These are phyloP conservation scores for Pythium aphanidermatum DNA, from an alignment of 352 stramenopile genomes.

Conservation along the genomic window DNA sequence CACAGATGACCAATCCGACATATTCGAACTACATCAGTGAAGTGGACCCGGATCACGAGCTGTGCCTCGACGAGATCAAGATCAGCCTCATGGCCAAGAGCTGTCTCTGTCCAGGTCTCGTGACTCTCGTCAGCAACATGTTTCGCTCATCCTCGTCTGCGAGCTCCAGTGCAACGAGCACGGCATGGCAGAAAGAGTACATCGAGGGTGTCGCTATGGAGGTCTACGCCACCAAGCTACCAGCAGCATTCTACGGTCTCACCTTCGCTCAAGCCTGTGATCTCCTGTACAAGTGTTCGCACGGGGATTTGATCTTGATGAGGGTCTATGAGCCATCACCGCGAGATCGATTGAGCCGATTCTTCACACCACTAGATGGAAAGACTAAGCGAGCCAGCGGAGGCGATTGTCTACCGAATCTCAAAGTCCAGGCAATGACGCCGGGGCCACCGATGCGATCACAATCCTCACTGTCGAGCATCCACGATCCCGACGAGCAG, in stretches of 20 bases:
- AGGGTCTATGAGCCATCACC: slow-evolving; percentile 14
- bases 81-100: slow-evolving; percentile 58
- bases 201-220: slow-evolving; percentile 46
- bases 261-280: slow-evolving; percentile 47
- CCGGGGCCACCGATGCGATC: neutral
- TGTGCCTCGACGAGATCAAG: slow-evolving; percentile 65
- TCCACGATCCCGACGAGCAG: slow-evolving; percentile 6
- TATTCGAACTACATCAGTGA: slow-evolving; percentile 56
- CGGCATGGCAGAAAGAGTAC: slow-evolving; percentile 46
- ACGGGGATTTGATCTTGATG: slow-evolving; percentile 54
- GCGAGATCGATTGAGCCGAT: neutral
- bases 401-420: neutral
- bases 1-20: slow-evolving; percentile 47
- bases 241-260: slow-evolving; percentile 34
- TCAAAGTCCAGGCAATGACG: slow-evolving; percentile 6
- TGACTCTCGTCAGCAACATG: slow-evolving; percentile 55
- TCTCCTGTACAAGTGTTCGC: slow-evolving; percentile 47
- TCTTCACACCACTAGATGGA: neutral
- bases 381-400: neutral
- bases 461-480: slow-evolving; percentile 4
- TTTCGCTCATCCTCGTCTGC: slow-evolving; percentile 40
- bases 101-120: slow-evolving; percentile 50
- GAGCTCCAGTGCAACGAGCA: slow-evolving; percentile 12
- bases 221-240: slow-evolving; percentile 47
- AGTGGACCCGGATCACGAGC: slow-evolving; percentile 40